A percentile compares a stretch with the other conserved stretches of the same genome.
These are phyloP conservation scores for Neurospora sp. DNA, from an alignment of 495 filamentous ascomycete genomes.

Conservation along the genomic window DNA sequence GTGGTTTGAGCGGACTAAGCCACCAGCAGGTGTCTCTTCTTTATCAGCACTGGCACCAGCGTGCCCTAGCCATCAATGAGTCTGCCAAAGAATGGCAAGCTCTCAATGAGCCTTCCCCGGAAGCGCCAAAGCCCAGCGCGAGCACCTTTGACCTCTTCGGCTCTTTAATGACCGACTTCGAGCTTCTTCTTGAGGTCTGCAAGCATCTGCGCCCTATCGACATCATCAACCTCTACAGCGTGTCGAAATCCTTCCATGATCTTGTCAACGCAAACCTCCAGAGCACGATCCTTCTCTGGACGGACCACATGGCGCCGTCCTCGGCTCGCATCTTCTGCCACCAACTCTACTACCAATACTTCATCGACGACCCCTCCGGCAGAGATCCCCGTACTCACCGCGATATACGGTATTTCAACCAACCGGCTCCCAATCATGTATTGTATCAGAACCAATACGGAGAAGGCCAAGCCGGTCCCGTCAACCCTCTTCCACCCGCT, in stretches of 20 bases:
- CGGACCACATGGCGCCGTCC: slow-evolving; percentile 28
- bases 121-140: background rate
- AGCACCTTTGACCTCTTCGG: slow-evolving; percentile 40
- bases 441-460: background rate
- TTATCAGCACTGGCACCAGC: background rate
- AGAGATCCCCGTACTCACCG: slow-evolving; percentile 13
- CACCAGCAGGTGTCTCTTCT: background rate
- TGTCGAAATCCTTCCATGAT: slow-evolving; percentile 45
- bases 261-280: slow-evolving; percentile 37
- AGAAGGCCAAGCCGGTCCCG: slow-evolving; percentile 1
- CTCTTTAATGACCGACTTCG: slow-evolving; percentile 34
- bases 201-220: slow-evolving; percentile 38
- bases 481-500: background rate
- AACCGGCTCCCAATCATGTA: background rate
- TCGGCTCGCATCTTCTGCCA: slow-evolving; percentile 41
- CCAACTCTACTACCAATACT: slow-evolving; percentile 39
- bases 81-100: slow-evolving; percentile 2
- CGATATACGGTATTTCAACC: slow-evolving; percentile 7
- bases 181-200: slow-evolving; percentile 41
- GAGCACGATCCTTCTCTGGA: slow-evolving; percentile 22
- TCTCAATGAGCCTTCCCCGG: background rate
- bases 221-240: slow-evolving; percentile 46
- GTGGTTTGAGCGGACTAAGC: background rate
- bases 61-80: slow-evolving; percentile 1
- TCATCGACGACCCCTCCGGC: slow-evolving; percentile 37